Conservation (phyloP, 345 rosid genomes). For the Heritiera littoralis region DNA sequence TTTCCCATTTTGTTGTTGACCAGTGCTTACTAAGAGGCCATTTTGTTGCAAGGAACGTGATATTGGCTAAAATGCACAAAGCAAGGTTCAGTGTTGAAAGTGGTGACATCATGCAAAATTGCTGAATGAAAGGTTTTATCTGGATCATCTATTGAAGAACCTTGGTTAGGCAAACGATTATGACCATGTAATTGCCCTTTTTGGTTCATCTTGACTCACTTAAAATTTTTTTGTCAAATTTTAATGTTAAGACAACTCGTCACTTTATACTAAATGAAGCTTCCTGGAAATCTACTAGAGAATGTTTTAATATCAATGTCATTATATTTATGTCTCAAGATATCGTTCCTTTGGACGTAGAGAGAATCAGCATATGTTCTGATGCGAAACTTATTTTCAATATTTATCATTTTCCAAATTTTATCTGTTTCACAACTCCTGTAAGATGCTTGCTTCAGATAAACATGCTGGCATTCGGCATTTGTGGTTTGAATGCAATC, state of each 20-base stretch:
- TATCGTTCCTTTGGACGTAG: neutral
- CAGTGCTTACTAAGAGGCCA: neutral
- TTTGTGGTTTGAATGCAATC: neutral
- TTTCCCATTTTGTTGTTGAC: conserved; percentile 45
- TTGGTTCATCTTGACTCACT: neutral
- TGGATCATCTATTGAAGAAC: neutral
- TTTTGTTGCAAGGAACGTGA: neutral
- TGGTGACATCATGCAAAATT: neutral
- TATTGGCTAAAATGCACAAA: neutral
- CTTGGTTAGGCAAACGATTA: neutral
- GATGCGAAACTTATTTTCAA: neutral
- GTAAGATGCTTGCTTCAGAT: neutral
- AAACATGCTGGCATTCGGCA: neutral
- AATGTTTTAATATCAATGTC: neutral
- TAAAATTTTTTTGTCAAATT: neutral
- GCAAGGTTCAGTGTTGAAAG: conserved; percentile 4
- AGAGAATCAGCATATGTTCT: neutral
- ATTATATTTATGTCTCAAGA: neutral
- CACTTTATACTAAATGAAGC: neutral
- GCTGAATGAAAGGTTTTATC: neutral
- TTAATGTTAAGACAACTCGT: neutral
- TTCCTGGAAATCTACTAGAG: neutral
- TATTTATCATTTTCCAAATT: neutral
- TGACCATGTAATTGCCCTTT: neutral
- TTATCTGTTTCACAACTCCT: neutral